A percentile compares a stretch with the other conserved stretches of the same genome.
Evolutionary conservation across 2,329 filamentous ascomycete species (phyloP).

Genomic region (Coniochaeta sp.): DNA sequence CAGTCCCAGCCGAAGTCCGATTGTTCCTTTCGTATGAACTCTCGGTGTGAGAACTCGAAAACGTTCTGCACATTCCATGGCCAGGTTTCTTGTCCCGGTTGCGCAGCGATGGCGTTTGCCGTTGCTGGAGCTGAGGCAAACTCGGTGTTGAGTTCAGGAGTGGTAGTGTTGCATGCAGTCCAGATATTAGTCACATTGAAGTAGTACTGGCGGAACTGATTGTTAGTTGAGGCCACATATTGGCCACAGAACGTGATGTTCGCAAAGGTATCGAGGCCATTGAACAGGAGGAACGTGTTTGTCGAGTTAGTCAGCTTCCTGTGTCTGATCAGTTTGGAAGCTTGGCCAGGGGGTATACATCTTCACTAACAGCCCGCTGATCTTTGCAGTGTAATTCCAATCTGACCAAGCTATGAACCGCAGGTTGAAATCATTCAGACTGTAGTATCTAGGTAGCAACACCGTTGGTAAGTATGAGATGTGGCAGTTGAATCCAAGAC

Average conservation of each 20-base stretch:
- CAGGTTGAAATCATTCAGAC: slow-evolving; percentile 51
- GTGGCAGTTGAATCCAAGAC: not conserved
- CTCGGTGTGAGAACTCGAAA: slow-evolving; percentile 45
- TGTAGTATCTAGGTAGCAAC: slow-evolving; percentile 31
- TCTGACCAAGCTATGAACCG: slow-evolving; percentile 51
- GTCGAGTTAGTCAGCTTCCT: slow-evolving; percentile 17
- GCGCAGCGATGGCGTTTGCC: slow-evolving; percentile 40
- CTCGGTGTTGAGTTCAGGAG: slow-evolving; percentile 38
- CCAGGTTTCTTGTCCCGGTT: slow-evolving; percentile 43
- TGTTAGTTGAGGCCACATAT: slow-evolving; percentile 48
- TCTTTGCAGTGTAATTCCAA: slow-evolving; percentile 52
- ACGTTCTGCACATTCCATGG: slow-evolving; percentile 36
- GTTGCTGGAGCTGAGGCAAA: slow-evolving; percentile 44
- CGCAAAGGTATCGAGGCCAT: slow-evolving; percentile 55
- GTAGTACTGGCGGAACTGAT: slow-evolving; percentile 56
- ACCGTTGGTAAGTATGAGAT: not conserved
- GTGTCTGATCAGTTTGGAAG: not conserved
- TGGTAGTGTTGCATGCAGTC: slow-evolving; percentile 25
- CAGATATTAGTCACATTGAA: slow-evolving; percentile 47
- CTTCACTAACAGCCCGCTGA: slow-evolving; percentile 30
- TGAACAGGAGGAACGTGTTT: slow-evolving; percentile 49
- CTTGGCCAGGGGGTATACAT: not conserved
- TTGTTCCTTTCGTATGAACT: slow-evolving; percentile 54
- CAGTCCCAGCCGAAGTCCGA: slow-evolving; percentile 61
- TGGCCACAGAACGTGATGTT: slow-evolving; percentile 47